A percentile compares a stretch with the other conserved stretches of the same genome.
These are phyloP conservation scores for Stenogyne calaminthoides DNA, from an alignment of 305 asterid species.

Conservation along the genomic window DNA sequence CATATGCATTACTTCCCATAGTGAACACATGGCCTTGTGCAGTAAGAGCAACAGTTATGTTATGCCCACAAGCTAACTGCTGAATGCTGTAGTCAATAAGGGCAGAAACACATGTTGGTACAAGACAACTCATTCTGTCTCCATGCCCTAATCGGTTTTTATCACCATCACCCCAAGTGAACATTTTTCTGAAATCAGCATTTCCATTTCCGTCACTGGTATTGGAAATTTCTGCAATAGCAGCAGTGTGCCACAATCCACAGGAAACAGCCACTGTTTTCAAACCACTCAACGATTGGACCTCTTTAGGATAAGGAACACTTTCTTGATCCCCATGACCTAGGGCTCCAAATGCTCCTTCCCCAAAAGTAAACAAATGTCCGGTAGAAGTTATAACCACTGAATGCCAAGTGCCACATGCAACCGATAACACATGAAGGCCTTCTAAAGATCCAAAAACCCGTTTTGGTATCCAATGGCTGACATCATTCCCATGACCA, in stretches of 20 bases:
- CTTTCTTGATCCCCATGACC: constrained; percentile 82
- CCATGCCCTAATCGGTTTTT: constrained; percentile 80
- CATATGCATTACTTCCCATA: constrained; percentile 71
- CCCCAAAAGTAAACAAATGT: constrained; percentile 78
- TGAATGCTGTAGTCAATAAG: constrained; percentile 81
- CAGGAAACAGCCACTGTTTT: constrained; percentile 69
- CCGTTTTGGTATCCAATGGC: constrained; percentile 93
- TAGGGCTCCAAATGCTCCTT: constrained; percentile 81
- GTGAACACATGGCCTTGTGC: constrained; percentile 87
- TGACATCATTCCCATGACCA: constrained; percentile 76
- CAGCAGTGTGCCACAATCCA: constrained; percentile 94
- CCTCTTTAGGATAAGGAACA: constrained; percentile 63
- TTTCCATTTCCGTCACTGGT: constrained; percentile 37
- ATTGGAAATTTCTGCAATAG: constrained; percentile 66
- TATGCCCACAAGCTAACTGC: constrained; percentile 80
- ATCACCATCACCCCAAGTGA: constrained; percentile 98
- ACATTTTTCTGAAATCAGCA: constrained; percentile 63
- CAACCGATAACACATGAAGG: constrained; percentile 71
- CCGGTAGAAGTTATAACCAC: constrained; percentile 66
- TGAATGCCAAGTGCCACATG: constrained; percentile 95
- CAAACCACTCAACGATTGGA: constrained; percentile 63
- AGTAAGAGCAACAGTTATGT: constrained; percentile 69
- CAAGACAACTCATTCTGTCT: constrained; percentile 59
- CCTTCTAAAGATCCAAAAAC: constrained; percentile 80
- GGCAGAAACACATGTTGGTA: constrained; percentile 74